Evolutionary conservation across 164 flowering plant genomes (phyloP), one percentile per base, ranked within the genome.

Genomic region (Nelumbo lutea): DNA sequence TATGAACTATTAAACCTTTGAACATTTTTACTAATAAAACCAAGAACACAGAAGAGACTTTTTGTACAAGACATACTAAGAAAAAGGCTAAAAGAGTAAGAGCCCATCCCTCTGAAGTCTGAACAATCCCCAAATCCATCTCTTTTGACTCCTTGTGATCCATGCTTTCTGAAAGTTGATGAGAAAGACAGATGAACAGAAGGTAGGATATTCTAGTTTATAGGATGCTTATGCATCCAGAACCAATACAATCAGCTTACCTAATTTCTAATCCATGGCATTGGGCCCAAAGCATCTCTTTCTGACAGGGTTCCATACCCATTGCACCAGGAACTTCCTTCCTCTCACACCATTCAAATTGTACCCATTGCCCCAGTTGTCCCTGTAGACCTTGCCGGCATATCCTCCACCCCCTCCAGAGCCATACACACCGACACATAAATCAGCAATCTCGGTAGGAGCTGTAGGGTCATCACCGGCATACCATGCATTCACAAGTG

Each of bases 241-340:
- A 27, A 27, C 27, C 27, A 27, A 27, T 27, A 27, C 27, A 27
- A 27, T 27, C 27, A 27, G 27, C 57, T 9, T 10, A 4, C 14
- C 57, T 11, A 53, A 53, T 13, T 56, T 11, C 69, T 80, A 85
- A 60, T 84, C 83, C 65, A 82, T 41, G 50, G 91, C 88, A 79
- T 87, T 89, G 42, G 94, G 93, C 2, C 93, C 91, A 82, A 66
- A 76, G 72, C 91, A 89, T 64, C 82, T 75, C 42, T 65, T 83
- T 67, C 53, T 77, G 4, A 59, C 66, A 41, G 80, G 87, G 61
- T 81, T 70, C 90, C 89, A 88, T 4, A 88, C 71, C 90, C 90
- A 88, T 56, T 86, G 92, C 63, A 88, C 79, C 43, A 86, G 61
- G 67, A 79, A 88, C 80, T 62, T 84, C 74, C 90, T 79, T 41